Conservation (phyloP, 768 basidiomycete species). For the Dioszegia hungarica region DNA sequence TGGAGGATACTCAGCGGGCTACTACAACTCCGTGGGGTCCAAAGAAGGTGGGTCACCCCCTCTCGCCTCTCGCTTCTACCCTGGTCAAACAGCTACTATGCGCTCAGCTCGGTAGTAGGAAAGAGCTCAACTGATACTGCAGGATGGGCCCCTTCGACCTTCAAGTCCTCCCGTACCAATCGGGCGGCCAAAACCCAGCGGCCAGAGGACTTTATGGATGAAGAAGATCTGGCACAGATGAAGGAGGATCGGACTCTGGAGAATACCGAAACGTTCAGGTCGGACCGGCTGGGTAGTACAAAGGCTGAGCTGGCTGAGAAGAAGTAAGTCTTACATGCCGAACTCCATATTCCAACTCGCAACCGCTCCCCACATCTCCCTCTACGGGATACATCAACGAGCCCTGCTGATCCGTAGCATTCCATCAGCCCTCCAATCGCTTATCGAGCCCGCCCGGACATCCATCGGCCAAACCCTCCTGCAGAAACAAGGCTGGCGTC, state of each 20-base stretch:
- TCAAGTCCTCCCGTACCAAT: slow-evolving; percentile 78
- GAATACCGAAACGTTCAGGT: slow-evolving; percentile 64
- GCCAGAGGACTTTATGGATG: slow-evolving; percentile 96
- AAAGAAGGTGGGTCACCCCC: slow-evolving; percentile 67
- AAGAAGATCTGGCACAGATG: slow-evolving; percentile 84
- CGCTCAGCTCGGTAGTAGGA: background rate
- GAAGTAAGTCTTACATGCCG: no score
- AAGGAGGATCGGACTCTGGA: slow-evolving; percentile 69
- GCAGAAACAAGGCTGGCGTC: slow-evolving; percentile 91
- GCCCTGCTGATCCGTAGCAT: slow-evolving; percentile 9
- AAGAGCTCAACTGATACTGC: slow-evolving; percentile 1
- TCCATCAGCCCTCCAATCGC: slow-evolving; percentile 49
- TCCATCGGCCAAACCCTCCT: slow-evolving; percentile 80
- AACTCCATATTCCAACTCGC: no score
- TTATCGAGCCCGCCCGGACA: slow-evolving; percentile 70
- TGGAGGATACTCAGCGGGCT: slow-evolving; percentile 95
- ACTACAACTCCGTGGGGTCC: slow-evolving; percentile 92
- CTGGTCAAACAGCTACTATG: no score
- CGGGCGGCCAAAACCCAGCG: slow-evolving; percentile 53
- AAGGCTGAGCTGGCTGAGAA: slow-evolving; percentile 37
- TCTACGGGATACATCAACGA: background rate
- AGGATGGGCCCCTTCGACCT: slow-evolving; percentile 95
- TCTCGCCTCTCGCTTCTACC: no score
- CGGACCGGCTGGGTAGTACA: slow-evolving; percentile 62
- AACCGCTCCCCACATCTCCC: background rate